Evolutionary conservation across 768 basidiomycete species (phyloP).

Genomic region (Hygrophorus pudorinus): DNA sequence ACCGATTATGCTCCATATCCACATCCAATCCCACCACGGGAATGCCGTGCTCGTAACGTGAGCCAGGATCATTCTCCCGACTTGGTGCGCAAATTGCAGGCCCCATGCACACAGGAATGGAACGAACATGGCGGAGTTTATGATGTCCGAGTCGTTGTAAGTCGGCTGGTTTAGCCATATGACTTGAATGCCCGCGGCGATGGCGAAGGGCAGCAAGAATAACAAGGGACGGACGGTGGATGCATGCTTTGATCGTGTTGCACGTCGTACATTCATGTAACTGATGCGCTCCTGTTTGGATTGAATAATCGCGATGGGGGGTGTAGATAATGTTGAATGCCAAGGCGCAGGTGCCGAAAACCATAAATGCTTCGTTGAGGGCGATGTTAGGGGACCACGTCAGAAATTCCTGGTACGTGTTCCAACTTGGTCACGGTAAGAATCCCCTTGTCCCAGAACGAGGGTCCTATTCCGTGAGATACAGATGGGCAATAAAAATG

Average conservation of each 20-base stretch:
- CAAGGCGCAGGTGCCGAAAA: conserved; percentile 60
- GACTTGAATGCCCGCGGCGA: conserved; percentile 62
- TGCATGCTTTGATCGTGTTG: conserved; percentile 32
- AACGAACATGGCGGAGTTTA: conserved; percentile 69
- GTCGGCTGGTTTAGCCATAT: conserved; percentile 73
- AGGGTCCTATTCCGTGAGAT: conserved; percentile 42
- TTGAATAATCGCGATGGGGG: not conserved
- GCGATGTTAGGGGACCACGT: conserved; percentile 53
- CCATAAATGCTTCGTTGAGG: conserved; percentile 84
- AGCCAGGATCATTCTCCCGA: conserved; percentile 86
- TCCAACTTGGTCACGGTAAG: conserved; percentile 50
- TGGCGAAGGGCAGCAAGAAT: conserved; percentile 71
- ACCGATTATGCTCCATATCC: conserved; percentile 71
- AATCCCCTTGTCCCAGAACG: conserved; percentile 71
- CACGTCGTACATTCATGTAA: conserved; percentile 73
- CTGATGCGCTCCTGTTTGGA: conserved; percentile 25
- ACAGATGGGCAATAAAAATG: not conserved
- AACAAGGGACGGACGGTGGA: conserved; percentile 48
- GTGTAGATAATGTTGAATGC: conserved; percentile 72
- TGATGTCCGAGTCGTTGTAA: conserved; percentile 50
- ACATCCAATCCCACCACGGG: conserved; percentile 82
- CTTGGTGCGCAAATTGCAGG: conserved; percentile 82
- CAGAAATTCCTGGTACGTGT: conserved; percentile 34
- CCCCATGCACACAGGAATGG: conserved; percentile 93
- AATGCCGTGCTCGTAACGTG: conserved; percentile 81